Base-by-base conservation (phyloP, 1,284 basidiomycete species). In the Waitea zeae region DNA sequence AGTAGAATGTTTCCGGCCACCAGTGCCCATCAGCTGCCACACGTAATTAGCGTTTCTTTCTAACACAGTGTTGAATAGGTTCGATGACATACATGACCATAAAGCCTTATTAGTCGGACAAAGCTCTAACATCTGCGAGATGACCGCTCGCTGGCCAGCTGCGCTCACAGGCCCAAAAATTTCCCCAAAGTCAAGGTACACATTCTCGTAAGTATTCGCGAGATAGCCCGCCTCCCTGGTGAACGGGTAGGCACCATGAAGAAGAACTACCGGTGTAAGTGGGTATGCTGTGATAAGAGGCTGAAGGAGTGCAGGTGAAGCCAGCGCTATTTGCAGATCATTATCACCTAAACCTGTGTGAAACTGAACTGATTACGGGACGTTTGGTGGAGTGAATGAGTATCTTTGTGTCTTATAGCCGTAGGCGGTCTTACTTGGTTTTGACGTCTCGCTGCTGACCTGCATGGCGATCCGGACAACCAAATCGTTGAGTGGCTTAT, bases 261-360 rank as follows among this genome's bases (percentile, higher is more conserved):
- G 59, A 11, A 84, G 60, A 12, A 84, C 67, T 39, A 84, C 61
- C 4, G 52, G 58, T 1, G 73, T 66, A 3, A 62, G 36, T 1
- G 75, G 70, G 42, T 63, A 72, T 1, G 64, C 65, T 41, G 67
- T 65, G 48, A 83, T 75, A 37, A 79, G 48, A 1, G 69, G 59
- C 43, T 83, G 79, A 45, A 84, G 54, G 34, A 67, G 61, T 5
- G 76, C 58, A 1, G 81, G 78, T 2, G 72, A 74, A 1, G 75
- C 60, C 4, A 57, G 59, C 12, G 54, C 43, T 17, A 82, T 56
- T n/a, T 51, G 59, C 31, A 84, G 65, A 39, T 82, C 76, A 38
- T 62, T 70, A 46, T 84, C 80, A 4, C 80, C 81, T 1, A 83
- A 58, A 17, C 80, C 80, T 4, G 77, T 82, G 46, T 83, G 80